These are phyloP conservation scores for Rhizoctonia solani DNA, from an alignment of 1,284 basidiomycete genomes.

Conservation along the genomic window DNA sequence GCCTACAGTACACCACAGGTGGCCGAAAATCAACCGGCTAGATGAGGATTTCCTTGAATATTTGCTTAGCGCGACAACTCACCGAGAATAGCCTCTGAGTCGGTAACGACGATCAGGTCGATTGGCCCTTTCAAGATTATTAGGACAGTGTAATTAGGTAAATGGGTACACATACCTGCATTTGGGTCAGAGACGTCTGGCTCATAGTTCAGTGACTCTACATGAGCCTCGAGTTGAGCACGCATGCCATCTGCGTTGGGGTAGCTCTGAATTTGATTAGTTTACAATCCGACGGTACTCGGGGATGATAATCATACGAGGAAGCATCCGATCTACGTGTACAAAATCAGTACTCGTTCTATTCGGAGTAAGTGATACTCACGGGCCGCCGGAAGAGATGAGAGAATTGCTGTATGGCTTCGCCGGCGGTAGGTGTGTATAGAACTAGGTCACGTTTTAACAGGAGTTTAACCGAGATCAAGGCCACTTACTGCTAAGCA, in stretches of 20 bases:
- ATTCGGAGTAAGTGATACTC: constrained; percentile 63
- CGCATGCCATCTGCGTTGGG: constrained; percentile 52
- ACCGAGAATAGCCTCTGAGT: constrained; percentile 78
- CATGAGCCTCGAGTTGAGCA: constrained; percentile 47
- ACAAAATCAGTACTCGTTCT: constrained; percentile 72
- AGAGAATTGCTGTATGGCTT: constrained; percentile 79
- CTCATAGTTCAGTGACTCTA: constrained; percentile 42
- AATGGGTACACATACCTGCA: constrained; percentile 44
- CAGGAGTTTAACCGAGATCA: constrained; percentile 40
- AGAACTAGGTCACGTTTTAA: constrained; percentile 49
- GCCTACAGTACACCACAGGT: constrained; percentile 8
- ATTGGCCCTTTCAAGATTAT: constrained; percentile 49
- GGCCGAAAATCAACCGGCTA: constrained; percentile 12
- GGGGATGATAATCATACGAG: constrained; percentile 32
- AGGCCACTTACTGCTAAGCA: constrained; percentile 49
- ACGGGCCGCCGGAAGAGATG: constrained; percentile 69
- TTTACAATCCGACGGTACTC: constrained; percentile 47
- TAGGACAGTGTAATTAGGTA: constrained; percentile 48
- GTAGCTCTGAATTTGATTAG: constrained; percentile 54
- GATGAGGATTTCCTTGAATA: not conserved
- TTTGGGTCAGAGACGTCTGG: constrained; percentile 34
- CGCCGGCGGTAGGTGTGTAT: constrained; percentile 53
- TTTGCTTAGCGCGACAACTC: constrained; percentile 38
- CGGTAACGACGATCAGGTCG: constrained; percentile 77
- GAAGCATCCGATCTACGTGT: constrained; percentile 47